Conservation (phyloP, 176 grass and related monocot genomes). For the Secale cereale region DNA sequence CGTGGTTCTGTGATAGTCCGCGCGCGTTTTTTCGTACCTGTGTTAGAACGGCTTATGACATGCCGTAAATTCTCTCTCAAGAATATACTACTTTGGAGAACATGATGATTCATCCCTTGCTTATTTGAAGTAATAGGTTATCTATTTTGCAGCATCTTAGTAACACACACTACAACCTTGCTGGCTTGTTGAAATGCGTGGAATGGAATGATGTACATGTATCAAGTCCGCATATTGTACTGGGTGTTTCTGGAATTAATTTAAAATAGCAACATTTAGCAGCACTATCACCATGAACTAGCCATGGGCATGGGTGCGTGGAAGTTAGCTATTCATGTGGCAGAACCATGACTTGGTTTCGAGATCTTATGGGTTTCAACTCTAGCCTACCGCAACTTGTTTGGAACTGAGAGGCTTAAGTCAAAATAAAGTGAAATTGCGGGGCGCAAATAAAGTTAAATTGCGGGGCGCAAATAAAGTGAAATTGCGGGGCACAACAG, state of each 20-base stretch:
- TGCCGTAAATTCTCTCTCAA: conserved; percentile 4
- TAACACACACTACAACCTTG: not conserved
- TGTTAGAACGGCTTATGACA: not conserved
- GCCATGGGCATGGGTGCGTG: too few species aligned
- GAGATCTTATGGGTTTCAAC: too few species aligned
- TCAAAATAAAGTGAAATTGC: too few species aligned
- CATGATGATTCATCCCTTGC: not conserved
- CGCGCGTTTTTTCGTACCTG: not conserved
- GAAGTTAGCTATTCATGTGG: too few species aligned
- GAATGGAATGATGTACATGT: not conserved
- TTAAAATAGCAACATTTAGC: not conserved
- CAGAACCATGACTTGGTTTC: too few species aligned
- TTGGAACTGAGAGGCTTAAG: too few species aligned
- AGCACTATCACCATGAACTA: too few species aligned
- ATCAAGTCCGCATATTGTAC: not conserved
- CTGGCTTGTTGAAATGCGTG: not conserved
- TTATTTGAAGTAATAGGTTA: conserved; percentile 7
- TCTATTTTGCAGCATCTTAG: not conserved
- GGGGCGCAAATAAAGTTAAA: too few species aligned
- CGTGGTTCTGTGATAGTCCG: not conserved
- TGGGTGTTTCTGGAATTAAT: not conserved
- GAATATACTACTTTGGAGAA: conserved; percentile 1
- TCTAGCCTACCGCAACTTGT: too few species aligned
- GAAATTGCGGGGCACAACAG: not conserved
- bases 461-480: not conserved